Conservation (phyloP, 169 alveolate genomes). For the Plasmodium gonderi region DNA sequence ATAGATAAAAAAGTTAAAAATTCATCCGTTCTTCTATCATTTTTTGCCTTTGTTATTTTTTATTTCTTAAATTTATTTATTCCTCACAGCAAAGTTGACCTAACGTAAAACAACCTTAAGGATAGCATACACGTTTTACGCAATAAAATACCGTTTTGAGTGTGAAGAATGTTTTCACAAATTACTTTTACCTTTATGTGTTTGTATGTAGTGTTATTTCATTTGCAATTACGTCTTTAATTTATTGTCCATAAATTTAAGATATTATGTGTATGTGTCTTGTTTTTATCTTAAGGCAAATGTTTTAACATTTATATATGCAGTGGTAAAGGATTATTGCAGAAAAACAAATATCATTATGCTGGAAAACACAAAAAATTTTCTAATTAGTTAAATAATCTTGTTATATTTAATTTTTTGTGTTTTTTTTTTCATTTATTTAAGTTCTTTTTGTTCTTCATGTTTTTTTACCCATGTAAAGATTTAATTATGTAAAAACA, state of each 20-base stretch:
- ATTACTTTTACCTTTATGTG: neutral
- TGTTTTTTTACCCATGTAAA: neutral
- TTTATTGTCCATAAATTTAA: neutral
- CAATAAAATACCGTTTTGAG: neutral
- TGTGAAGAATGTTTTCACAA: neutral
- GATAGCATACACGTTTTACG: neutral
- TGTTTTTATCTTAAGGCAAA: too few species aligned
- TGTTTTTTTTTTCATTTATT: neutral
- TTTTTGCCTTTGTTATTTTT: neutral
- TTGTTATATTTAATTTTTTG: neutral
- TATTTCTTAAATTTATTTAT: neutral
- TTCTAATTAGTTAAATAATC: too few species aligned
- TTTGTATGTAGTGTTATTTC: neutral
- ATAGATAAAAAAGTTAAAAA: neutral
- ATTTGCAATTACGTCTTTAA: neutral
- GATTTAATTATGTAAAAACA: neutral
- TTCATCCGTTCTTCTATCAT: neutral
- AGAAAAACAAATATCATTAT: too few species aligned
- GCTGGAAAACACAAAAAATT: too few species aligned
- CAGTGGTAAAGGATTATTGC: too few species aligned
- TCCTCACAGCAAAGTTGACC: neutral
- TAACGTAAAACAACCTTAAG: neutral
- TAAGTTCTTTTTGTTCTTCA: neutral
- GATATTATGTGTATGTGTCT: too few species aligned
- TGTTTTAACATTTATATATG: too few species aligned